phyloP scores from a whole-genome alignment of 2,329 filamentous ascomycete species.

The Cercospora beticola region DNA sequence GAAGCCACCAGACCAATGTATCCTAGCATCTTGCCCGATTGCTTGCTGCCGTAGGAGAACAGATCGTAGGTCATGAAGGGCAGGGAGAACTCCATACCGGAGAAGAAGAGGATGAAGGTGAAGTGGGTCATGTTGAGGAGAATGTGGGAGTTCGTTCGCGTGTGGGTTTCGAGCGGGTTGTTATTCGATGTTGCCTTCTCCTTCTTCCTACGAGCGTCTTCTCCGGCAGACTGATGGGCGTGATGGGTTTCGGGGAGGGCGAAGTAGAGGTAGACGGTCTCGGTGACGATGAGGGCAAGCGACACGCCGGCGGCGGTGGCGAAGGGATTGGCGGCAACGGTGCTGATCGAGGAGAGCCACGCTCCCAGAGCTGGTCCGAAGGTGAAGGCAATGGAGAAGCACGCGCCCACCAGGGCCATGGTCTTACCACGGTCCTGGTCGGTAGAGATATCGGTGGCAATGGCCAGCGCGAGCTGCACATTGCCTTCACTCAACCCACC shows the following conservation, averaged over 20 bases:
- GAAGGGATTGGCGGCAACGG: slow-evolving; percentile 86
- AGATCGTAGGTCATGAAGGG: slow-evolving; percentile 97
- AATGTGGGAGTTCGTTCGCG: slow-evolving; percentile 76
- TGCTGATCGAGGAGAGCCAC: slow-evolving; percentile 73
- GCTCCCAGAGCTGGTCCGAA: slow-evolving; percentile 92
- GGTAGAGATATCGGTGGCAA: slow-evolving; percentile 93
- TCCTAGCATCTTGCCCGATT: slow-evolving; percentile 83
- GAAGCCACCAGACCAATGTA: slow-evolving; percentile 90
- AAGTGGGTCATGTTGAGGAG: slow-evolving; percentile 85
- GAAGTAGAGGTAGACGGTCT: slow-evolving; percentile 84
- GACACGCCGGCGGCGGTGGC: slow-evolving; percentile 88
- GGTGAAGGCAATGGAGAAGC: slow-evolving; percentile 96
- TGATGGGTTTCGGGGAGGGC: slow-evolving; percentile 79
- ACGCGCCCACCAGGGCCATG: slow-evolving; percentile 94
- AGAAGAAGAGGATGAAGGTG: slow-evolving; percentile 92
- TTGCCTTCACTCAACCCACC: slow-evolving; percentile 96
- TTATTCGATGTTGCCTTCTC: slow-evolving; percentile 29
- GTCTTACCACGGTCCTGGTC: slow-evolving; percentile 80
- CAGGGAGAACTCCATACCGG: slow-evolving; percentile 95
- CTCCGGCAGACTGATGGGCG: slow-evolving; percentile 37
- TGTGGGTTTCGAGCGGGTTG: slow-evolving; percentile 33
- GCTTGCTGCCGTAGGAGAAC: slow-evolving; percentile 74
- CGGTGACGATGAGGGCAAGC: slow-evolving; percentile 76
- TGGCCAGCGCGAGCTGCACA: slow-evolving; percentile 91
- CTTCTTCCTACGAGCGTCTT: slow-evolving; percentile 9